These are phyloP conservation scores for Dictyostelium brefeldianum DNA, from an alignment of 78 protist genomes.

Conservation along the genomic window DNA sequence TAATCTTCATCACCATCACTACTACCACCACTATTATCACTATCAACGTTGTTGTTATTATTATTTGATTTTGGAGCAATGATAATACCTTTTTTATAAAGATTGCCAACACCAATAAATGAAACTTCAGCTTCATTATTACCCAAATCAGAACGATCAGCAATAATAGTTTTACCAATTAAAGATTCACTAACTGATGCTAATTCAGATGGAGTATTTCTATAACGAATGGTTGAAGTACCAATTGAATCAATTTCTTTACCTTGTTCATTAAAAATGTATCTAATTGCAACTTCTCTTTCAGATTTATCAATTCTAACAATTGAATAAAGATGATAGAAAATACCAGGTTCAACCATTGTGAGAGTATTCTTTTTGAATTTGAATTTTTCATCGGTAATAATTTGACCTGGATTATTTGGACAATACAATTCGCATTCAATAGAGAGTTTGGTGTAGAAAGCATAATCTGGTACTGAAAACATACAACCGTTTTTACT, in stretches of 20 bases:
- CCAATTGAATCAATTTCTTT: background rate
- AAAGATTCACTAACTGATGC: background rate
- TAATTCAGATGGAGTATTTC: slow-evolving; percentile 16
- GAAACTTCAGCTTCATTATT: background rate
- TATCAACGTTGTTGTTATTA: background rate
- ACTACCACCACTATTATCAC: background rate
- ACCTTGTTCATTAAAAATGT: background rate
- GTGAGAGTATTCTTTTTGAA: background rate
- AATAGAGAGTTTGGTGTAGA: background rate
- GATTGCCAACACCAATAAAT: background rate
- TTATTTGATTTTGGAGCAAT: background rate
- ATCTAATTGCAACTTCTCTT: background rate
- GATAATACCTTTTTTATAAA: background rate
- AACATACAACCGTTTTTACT: background rate
- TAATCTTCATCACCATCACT: background rate
- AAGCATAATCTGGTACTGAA: background rate
- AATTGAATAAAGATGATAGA: background rate
- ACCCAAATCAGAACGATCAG: background rate
- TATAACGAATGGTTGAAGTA: background rate
- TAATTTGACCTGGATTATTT: background rate
- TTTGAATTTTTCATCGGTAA: background rate
- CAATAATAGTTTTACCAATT: too few species aligned
- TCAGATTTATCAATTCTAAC: background rate
- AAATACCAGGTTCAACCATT: background rate
- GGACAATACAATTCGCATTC: background rate